Evolutionary conservation across 108 stramenopile genomes (phyloP).

Genomic region (Tribonema minus): DNA sequence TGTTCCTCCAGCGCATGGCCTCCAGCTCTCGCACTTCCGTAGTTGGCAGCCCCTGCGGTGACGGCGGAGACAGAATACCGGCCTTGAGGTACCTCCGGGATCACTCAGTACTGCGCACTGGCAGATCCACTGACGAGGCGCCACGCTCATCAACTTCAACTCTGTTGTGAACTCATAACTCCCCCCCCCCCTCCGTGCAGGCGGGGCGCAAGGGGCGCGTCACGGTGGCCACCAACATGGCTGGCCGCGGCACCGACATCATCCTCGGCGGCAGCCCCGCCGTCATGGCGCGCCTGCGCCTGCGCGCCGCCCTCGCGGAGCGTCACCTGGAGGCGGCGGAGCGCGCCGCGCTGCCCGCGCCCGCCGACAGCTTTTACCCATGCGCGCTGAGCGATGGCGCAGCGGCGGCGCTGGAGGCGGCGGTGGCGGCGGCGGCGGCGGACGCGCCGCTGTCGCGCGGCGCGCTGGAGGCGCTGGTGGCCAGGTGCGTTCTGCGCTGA

Average conservation of each 20-base stretch:
- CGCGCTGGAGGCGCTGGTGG: constrained; percentile 74
- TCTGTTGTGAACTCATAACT: too few relatives aligned
- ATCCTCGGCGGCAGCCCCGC: constrained; percentile 82
- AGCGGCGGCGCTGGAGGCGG: constrained; percentile 51
- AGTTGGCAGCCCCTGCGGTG: too few relatives aligned
- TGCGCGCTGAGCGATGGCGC: constrained; percentile 19
- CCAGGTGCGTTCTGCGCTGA: too few relatives aligned
- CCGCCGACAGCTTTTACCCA: constrained; percentile 18
- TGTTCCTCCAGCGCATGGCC: too few relatives aligned
- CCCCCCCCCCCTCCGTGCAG: too few relatives aligned
- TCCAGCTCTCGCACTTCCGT: too few relatives aligned
- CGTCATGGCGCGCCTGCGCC: constrained; percentile 76
- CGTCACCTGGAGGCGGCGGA: constrained; percentile 5
- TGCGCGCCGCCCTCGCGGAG: constrained; percentile 10
- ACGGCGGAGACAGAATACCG: too few relatives aligned
- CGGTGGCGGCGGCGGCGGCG: not conserved
- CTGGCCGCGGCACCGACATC: constrained; percentile 89
- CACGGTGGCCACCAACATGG: constrained; percentile 96
- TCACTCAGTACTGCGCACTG: too few relatives aligned
- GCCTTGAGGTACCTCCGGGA: too few relatives aligned
- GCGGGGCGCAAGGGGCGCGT: constrained; percentile 86
- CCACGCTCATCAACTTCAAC: too few relatives aligned
- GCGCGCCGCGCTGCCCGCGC: constrained; percentile 1
- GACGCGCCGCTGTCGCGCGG: constrained; percentile 44
- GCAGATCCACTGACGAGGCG: too few relatives aligned